A percentile compares a stretch with the other conserved stretches of the same genome.
Conservation (phyloP, 257 asterid genomes). For the Solanum pennellii region DNA sequence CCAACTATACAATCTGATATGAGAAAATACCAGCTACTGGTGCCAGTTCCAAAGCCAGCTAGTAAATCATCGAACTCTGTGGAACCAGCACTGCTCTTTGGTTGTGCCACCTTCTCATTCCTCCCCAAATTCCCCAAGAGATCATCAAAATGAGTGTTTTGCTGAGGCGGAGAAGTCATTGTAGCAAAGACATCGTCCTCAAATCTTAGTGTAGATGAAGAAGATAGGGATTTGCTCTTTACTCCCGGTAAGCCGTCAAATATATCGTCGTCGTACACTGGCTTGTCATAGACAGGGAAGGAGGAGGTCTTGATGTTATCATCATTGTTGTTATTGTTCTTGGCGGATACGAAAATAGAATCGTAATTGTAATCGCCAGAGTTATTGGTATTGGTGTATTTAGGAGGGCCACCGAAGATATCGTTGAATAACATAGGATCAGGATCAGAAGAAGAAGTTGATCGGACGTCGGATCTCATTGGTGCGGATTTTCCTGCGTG, state of each 20-base stretch:
- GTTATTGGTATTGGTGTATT: conserved; percentile 25
- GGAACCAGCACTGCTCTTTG: not conserved
- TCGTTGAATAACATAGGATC: conserved; percentile 43
- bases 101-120: conserved; percentile 1
- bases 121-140: conserved; percentile 13
- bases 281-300: conserved; percentile 82
- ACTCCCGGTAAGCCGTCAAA: conserved; percentile 85
- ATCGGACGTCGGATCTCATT: conserved; percentile 63
- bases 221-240: conserved; percentile 55
- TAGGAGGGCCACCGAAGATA: conserved; percentile 71
- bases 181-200: conserved; percentile 57
- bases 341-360: conserved; percentile 13
- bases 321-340: conserved; percentile 9
- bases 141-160: conserved; percentile 29
- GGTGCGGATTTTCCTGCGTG: conserved; percentile 82
- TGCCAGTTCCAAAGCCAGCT: conserved; percentile 54
- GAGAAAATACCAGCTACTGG: conserved; percentile 46
- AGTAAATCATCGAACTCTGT: conserved; percentile 35
- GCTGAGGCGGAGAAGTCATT: conserved; percentile 32
- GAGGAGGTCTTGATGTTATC: conserved; percentile 24
- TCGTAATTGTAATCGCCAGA: conserved; percentile 53
- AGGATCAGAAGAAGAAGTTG: conserved; percentile 16
- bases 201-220: conserved; percentile 32
- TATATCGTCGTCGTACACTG: conserved; percentile 89
- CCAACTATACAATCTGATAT: not conserved